Evolutionary conservation across 169 alveolate genomes (phyloP).

Genomic region (Cystoisospora suis): DNA sequence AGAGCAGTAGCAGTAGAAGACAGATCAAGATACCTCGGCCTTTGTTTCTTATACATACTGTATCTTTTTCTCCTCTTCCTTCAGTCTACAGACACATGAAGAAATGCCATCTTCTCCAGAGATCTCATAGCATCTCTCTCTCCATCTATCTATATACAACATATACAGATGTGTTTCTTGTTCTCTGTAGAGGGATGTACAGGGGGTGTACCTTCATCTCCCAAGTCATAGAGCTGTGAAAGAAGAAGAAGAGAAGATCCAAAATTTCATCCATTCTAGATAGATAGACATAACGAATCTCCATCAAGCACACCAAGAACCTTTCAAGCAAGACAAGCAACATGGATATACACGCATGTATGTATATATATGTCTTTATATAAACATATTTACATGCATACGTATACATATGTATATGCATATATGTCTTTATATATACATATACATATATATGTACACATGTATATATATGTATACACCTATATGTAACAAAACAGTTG

Average conservation of each 20-base stretch:
- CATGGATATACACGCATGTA: too few relatives aligned
- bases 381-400: not conserved
- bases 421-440: not conserved
- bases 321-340: too few relatives aligned
- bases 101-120: not conserved
- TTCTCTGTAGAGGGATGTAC: not conserved
- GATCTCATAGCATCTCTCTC: not conserved
- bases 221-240: too few relatives aligned
- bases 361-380: too few relatives aligned
- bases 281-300: too few relatives aligned
- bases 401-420: not conserved
- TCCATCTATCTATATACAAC: not conserved
- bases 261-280: too few relatives aligned
- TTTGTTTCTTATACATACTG: not conserved
- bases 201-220: too few relatives aligned
- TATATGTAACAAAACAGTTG: not conserved
- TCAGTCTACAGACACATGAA: not conserved
- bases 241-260: too few relatives aligned
- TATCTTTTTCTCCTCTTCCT: too few relatives aligned
- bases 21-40: not conserved
- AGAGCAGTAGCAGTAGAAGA: not conserved
- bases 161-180: not conserved
- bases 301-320: too few relatives aligned
- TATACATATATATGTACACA: not conserved
- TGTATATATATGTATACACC: not conserved